Percentiles rank a stretch among this genome's conserved stretches.
Evolutionary conservation across 2,329 filamentous ascomycete species (phyloP).

Genomic region (Raffaelea ambrosiae): DNA sequence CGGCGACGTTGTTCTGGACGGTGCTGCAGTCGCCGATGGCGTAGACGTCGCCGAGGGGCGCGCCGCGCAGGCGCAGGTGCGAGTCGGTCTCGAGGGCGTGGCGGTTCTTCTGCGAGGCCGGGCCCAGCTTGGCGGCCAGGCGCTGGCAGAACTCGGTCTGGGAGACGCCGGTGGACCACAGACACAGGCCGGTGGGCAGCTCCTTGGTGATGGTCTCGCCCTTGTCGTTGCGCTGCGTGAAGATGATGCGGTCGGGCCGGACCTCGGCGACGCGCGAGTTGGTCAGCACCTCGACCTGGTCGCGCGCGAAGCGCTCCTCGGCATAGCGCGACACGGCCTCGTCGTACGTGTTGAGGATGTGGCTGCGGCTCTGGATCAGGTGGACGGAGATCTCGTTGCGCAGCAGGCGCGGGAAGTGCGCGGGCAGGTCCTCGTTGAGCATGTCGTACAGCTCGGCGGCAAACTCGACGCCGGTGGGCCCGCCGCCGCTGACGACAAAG

Average conservation of each 20-base stretch:
- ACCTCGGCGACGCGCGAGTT: conserved; percentile 93
- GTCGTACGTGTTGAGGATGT: conserved; percentile 97
- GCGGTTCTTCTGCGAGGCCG: conserved; percentile 67
- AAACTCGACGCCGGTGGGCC: conserved; percentile 95
- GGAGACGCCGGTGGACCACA: conserved; percentile 94
- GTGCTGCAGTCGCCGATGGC: conserved; percentile 94
- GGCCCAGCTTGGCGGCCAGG: conserved; percentile 65
- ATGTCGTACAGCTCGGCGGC: conserved; percentile 94
- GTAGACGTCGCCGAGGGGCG: conserved; percentile 90
- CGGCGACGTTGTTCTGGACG: conserved; percentile 93
- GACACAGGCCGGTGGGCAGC: conserved; percentile 87
- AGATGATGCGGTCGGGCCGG: conserved; percentile 71
- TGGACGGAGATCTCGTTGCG: conserved; percentile 97
- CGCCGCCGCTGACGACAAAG: conserved; percentile 92
- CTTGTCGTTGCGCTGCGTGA: conserved; percentile 65
- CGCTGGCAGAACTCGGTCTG: conserved; percentile 74
- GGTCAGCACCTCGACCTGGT: conserved; percentile 84
- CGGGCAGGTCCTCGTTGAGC: conserved; percentile 84
- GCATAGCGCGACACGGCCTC: conserved; percentile 89
- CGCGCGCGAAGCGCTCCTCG: conserved; percentile 81
- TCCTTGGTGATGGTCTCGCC: conserved; percentile 79
- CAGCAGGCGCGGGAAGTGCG: conserved; percentile 79
- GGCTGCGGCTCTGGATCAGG: conserved; percentile 85
- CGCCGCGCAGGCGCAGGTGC: conserved; percentile 80
- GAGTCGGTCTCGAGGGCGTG: conserved; percentile 92